These are phyloP conservation scores for Cryptosporidium viatorum DNA, from an alignment of 169 alveolate genomes.

Conservation along the genomic window DNA sequence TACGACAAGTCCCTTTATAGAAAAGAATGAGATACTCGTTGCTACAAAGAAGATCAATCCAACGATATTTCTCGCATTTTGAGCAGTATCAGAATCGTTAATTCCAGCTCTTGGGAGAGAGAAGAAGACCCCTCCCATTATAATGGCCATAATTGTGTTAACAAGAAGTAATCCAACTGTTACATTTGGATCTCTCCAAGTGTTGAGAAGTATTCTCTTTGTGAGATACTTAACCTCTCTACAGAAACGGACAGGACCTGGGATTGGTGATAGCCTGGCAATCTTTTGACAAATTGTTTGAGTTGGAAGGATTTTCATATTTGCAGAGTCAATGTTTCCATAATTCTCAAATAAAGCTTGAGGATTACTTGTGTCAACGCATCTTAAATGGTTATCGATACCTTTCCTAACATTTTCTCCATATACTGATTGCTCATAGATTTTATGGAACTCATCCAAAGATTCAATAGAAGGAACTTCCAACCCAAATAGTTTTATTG, in stretches of 20 bases:
- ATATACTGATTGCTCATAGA: constrained; percentile 61
- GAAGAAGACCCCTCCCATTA: constrained; percentile 62
- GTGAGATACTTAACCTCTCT: constrained; percentile 56
- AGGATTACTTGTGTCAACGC: constrained; percentile 65
- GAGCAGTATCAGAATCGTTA: constrained; percentile 21
- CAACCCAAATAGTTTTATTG: constrained; percentile 46
- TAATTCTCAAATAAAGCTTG: constrained; percentile 55
- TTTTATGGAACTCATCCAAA: constrained; percentile 44
- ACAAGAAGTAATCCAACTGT: constrained; percentile 39
- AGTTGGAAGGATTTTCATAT: constrained; percentile 59
- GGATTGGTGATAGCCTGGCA: constrained; percentile 70
- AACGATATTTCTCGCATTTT: constrained; percentile 51
- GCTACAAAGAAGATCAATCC: constrained; percentile 63
- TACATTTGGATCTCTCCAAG: constrained; percentile 62
- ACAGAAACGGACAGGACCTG: constrained; percentile 52
- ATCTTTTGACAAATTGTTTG: constrained; percentile 40
- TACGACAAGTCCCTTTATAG: constrained; percentile 37
- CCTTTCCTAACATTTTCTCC: constrained; percentile 59
- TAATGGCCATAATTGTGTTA: constrained; percentile 36
- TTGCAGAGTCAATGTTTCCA: constrained; percentile 55
- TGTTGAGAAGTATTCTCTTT: constrained; percentile 25
- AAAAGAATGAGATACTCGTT: constrained; percentile 35
- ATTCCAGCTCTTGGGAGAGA: constrained; percentile 48
- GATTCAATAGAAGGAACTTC: constrained; percentile 48
- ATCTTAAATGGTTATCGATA: constrained; percentile 51